Base-by-base conservation (phyloP, 1,284 basidiomycete species). In the Schizophyllum commune region DNA sequence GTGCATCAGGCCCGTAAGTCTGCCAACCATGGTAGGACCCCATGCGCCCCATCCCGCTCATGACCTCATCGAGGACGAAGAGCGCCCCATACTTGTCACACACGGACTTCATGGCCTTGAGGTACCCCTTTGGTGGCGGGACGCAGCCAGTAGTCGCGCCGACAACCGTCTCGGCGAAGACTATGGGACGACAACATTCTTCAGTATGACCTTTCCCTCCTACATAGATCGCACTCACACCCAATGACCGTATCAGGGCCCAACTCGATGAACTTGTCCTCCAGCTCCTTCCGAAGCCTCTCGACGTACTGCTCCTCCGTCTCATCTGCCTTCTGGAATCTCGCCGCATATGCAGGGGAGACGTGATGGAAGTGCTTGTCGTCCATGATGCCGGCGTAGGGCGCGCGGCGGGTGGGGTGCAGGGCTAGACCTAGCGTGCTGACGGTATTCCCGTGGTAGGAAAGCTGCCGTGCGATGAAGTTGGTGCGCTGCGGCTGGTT, bases 21-120 rank as follows among this genome's bases (percentile, higher is more conserved):
- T 94, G 82, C 93, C 92, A 95, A 52, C 85, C 91, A 68, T 95
- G 93, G 56, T 92, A 68, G 1, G 90, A 91, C 1, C 91, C 89
- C 86, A 92, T 86, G 84, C 91, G 84, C 54, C 91, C 92, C 86
- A 93, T 92, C 33, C 92, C 92, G 68, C 87, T 87, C 93, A 39
- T 15, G 13, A 47, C 19, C 32, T 21, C 21, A 65, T n/a, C 4
- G 17, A 7, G n/a, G 39, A 32, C 58, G 32, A 32, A 53, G 13
- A 34, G 56, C 11, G 47, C 17, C 34, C 59, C 68, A 65, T 69
- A 71, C 69, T 90, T 91, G 59, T 92, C 83, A 68, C 92, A 94
- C n/a, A 95, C 89, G 6, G 83, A 83, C 68, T 91, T 91, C 83
- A 94, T 91, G 4, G 89, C 89, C 71, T 83, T 83, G 68, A 92